These are phyloP conservation scores for Penicillium goetzii DNA, from an alignment of 495 filamentous ascomycete genomes.

Conservation along the genomic window DNA sequence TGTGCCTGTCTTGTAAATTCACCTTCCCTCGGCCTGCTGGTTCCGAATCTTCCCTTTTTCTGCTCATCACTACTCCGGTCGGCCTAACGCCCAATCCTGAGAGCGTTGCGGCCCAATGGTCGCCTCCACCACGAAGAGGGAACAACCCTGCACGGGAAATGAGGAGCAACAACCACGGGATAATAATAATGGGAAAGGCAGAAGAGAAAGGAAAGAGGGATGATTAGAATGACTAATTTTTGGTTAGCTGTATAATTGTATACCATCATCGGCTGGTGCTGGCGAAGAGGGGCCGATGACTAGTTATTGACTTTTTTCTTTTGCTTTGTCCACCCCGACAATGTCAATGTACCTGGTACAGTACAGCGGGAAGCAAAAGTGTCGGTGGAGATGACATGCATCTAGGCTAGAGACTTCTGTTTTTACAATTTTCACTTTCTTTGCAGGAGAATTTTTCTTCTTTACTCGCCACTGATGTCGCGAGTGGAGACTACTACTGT, in stretches of 20 bases:
- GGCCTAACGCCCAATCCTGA: conserved; percentile 24
- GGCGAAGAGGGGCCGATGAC: not conserved
- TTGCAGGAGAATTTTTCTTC: not conserved
- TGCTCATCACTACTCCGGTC: not conserved
- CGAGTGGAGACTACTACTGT: conserved; percentile 13
- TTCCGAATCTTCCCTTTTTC: conserved; percentile 10
- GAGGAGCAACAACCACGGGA: not conserved
- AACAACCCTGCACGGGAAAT: conserved; percentile 9
- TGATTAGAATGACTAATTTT: not conserved
- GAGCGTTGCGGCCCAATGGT: conserved; percentile 34
- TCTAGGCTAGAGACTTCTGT: not conserved
- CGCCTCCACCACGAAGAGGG: conserved; percentile 23
- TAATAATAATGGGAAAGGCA: not conserved
- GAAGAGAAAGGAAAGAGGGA: not conserved
- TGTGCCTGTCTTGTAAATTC: not conserved
- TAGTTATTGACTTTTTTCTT: not conserved
- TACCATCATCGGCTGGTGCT: not conserved
- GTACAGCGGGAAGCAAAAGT: conserved; percentile 22
- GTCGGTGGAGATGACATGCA: conserved; percentile 34
- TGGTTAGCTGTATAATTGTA: not conserved
- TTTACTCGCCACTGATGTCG: conserved; percentile 23
- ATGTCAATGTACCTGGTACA: conserved; percentile 24
- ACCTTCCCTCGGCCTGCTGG: not conserved
- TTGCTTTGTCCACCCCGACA: not conserved
- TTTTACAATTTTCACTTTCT: not conserved